Conservation (phyloP, 345 rosid genomes). For the Turritis glabra region DNA sequence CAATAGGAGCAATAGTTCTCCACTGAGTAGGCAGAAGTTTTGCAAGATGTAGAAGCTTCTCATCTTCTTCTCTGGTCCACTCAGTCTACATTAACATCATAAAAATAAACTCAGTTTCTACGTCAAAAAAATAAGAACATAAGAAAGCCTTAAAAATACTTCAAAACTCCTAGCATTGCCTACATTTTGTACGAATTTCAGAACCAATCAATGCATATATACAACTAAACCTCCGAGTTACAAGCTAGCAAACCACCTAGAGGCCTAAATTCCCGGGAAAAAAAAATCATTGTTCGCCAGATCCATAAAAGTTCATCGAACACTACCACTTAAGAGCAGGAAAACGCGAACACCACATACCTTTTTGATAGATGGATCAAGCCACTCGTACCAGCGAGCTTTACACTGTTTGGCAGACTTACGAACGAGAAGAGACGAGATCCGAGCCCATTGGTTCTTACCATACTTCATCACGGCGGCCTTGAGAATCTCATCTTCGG, state of each 20-base stretch:
- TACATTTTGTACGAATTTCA: not conserved
- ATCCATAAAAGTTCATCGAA: not conserved
- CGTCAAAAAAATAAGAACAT: not conserved
- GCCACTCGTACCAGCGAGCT: conserved; percentile 99
- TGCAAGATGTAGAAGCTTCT: conserved; percentile 97
- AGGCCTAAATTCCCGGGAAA: not conserved
- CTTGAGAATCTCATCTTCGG: conserved; percentile 98
- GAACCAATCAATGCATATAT: not conserved
- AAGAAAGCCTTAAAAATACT: not conserved
- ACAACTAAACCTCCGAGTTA: not conserved
- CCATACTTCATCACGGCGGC: conserved; percentile 99
- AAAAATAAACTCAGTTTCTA: conserved; percentile 18
- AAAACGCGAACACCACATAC: conserved; percentile 34
- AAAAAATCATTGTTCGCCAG: not conserved
- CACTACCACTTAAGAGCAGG: not conserved
- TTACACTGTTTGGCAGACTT: conserved; percentile 99
- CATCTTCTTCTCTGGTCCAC: conserved; percentile 99
- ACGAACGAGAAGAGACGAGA: conserved; percentile 95
- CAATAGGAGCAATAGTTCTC: conserved; percentile 99
- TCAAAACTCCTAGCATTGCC: not conserved
- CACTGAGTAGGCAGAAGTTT: conserved; percentile 98
- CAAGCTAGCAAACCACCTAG: conserved; percentile 12
- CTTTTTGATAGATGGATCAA: conserved; percentile 98
- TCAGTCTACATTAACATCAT: conserved; percentile 63
- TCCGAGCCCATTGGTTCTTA: conserved; percentile 98